Percentiles rank a stretch among this genome's conserved stretches.
These are phyloP conservation scores for Ustilago bromivora DNA, from an alignment of 1,284 basidiomycete species.

Conservation along the genomic window DNA sequence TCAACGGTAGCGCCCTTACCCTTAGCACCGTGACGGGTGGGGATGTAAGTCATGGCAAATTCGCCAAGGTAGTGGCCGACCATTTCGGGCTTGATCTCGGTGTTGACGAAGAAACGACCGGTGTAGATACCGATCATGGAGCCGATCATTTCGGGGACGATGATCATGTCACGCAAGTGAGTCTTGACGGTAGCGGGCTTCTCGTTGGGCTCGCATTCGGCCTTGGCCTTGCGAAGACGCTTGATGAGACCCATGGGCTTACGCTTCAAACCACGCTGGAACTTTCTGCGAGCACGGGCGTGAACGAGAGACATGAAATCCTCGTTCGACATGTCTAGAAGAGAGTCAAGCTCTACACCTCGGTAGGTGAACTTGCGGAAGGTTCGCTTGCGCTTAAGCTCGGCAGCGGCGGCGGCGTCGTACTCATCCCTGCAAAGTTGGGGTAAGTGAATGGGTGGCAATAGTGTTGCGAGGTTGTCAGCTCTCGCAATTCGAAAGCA, in stretches of 20 bases:
- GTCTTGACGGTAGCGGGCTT: conserved; percentile 99
- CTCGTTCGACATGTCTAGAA: conserved; percentile 95
- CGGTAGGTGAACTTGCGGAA: conserved; percentile 99
- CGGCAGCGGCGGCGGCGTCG: conserved; percentile 69
- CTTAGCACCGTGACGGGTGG: conserved; percentile 99
- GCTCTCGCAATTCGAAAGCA: conserved; percentile 1
- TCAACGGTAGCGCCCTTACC: conserved; percentile 91
- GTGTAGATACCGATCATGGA: conserved; percentile 77
- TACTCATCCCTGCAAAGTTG: conserved; percentile 66
- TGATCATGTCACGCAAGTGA: conserved; percentile 99
- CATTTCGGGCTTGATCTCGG: conserved; percentile 97
- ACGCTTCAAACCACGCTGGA: conserved; percentile 98
- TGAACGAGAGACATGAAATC: conserved; percentile 84
- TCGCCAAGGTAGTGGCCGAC: conserved; percentile 96
- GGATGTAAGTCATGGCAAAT: conserved; percentile 86
- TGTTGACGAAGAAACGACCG: conserved; percentile 77
- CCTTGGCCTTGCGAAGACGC: conserved; percentile 99
- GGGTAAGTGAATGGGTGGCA: neutral
- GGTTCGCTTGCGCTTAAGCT: conserved; percentile 83
- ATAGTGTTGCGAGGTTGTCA: neutral
- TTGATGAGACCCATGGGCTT: conserved; percentile 99
- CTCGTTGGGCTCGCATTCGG: conserved; percentile 96
- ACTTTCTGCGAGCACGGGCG: conserved; percentile 96
- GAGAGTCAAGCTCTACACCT: conserved; percentile 88
- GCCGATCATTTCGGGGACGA: conserved; percentile 98